phyloP scores from a whole-genome alignment of 78 protist species.

The Dictyostelium brefeldianum region DNA sequence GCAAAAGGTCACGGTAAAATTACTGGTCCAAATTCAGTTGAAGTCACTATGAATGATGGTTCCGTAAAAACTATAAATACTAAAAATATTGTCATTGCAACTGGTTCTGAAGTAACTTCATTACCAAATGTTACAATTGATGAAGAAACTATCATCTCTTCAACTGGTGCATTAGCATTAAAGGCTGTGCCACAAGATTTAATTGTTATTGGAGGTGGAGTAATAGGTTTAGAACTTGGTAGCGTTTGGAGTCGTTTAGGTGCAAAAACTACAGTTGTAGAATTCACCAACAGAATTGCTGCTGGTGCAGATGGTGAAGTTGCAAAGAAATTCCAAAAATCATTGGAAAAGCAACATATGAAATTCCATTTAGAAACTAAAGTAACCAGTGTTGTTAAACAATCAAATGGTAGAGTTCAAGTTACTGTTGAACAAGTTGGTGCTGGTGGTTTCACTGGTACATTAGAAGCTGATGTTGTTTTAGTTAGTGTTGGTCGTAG shows the following conservation, averaged over 20 bases:
- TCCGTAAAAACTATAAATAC: constrained; percentile 61
- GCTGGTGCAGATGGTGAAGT: constrained; percentile 91
- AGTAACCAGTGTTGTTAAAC: constrained; percentile 83
- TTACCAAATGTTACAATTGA: constrained; percentile 91
- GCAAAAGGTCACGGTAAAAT: constrained; percentile 93
- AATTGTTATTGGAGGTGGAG: constrained; percentile 99
- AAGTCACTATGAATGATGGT: constrained; percentile 86
- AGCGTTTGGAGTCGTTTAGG: constrained; percentile 99
- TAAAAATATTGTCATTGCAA: constrained; percentile 97
- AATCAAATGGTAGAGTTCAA: constrained; percentile 52
- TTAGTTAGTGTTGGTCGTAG: constrained; percentile 97
- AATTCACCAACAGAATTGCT: constrained; percentile 93
- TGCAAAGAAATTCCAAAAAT: constrained; percentile 87
- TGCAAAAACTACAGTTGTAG: constrained; percentile 98
- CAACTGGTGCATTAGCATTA: constrained; percentile 98
- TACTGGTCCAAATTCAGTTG: constrained; percentile 74
- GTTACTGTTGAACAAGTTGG: constrained; percentile 86
- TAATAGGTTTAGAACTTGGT: constrained; percentile 99
- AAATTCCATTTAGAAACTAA: constrained; percentile 92
- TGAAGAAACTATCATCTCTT: constrained; percentile 93
- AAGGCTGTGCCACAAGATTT: constrained; percentile 95
- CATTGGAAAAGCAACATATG: constrained; percentile 92
- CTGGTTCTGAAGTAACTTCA: constrained; percentile 95
- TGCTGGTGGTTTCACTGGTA: constrained; percentile 61
- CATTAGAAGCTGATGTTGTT: constrained; percentile 91